Base-by-base conservation (phyloP, 345 rosid genomes). In the Raphanus sativus region DNA sequence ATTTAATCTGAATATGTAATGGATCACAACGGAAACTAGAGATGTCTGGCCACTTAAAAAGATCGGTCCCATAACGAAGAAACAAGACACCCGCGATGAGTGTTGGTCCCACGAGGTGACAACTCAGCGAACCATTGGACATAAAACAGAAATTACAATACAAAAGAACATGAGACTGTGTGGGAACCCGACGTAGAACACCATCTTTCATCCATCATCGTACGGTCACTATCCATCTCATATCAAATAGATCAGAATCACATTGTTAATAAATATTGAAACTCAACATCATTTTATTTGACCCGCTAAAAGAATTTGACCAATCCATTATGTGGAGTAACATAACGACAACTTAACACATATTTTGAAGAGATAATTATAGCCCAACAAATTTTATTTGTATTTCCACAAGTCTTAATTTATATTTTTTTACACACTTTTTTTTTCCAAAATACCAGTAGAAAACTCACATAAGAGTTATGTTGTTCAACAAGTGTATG, bases 51-150 rank as follows among this genome's bases (percentile, higher is more conserved):
- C 32, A 62, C 61, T 33, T 33, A 5, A 33, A 33, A 33, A 6
- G 0, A 69, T 65, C 16, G 52, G 56, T 24, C 76, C 71, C 10
- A 72, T 4, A 38, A 21, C 38, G 62, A 78, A 60, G 77, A 78
- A 59, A 65, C 17, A 13, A 71, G 76, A 69, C 75, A 76, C 33
- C 2, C 2, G 56, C 54, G 60, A 52, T 61, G 69, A 17, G 56
- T 24, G 42, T 40, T 60, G 80, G 75, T 25, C 75, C 80, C 42
- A 21, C 25, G 50, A 38, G 71, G 34, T 62, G 75, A 77, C 71
- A 63, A 63, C 80, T 70, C 80, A 54, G 42, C 70, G 71, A 71
- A 59, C 73, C 73, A 58, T 67, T 59, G 32, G 62, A 77, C 75
- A 77, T 54, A 54, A 61, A 62, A 61, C 32, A 63, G 58, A 77